Percentiles rank a stretch among this genome's conserved stretches.
These are phyloP conservation scores for Phanerodontia chrysosporium DNA, from an alignment of 768 basidiomycete genomes.

Conservation along the genomic window DNA sequence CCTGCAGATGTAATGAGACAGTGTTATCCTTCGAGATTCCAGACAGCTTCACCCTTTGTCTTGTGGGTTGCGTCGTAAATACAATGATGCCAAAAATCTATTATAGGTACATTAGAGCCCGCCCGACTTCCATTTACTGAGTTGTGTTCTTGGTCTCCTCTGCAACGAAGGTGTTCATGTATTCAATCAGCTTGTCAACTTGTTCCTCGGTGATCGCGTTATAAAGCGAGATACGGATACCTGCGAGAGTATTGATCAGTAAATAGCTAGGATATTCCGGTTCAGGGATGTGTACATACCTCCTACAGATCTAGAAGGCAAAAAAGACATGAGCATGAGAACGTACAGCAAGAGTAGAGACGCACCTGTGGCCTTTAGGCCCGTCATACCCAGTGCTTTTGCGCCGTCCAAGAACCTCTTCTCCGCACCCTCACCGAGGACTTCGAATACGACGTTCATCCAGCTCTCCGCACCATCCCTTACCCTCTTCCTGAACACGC, in stretches of 20 bases:
- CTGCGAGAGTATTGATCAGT: conserved; percentile 23
- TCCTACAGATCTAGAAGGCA: conserved; percentile 38
- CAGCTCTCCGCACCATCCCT: conserved; percentile 75
- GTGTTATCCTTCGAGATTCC: too few relatives aligned
- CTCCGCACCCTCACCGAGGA: conserved; percentile 69
- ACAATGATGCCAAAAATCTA: too few relatives aligned
- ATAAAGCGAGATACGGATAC: conserved; percentile 53
- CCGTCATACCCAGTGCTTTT: conserved; percentile 73
- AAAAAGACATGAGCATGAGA: background rate
- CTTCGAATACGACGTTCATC: conserved; percentile 93
- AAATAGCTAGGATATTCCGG: background rate
- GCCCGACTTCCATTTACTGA: background rate
- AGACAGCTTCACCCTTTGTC: too few relatives aligned
- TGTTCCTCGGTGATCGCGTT: conserved; percentile 53
- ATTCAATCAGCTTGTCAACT: conserved; percentile 32
- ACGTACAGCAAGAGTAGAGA: conserved; percentile 5
- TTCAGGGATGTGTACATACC: conserved; percentile 23
- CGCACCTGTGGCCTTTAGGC: conserved; percentile 92
- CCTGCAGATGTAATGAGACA: too few relatives aligned
- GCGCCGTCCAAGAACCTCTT: conserved; percentile 78
- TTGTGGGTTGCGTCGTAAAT: too few relatives aligned
- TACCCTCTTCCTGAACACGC: conserved; percentile 70
- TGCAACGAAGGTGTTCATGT: conserved; percentile 25
- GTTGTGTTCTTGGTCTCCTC: conserved; percentile 9
- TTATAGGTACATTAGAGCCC: too few relatives aligned